Evolutionary conservation across 2,329 filamentous ascomycete species (phyloP).

Genomic region (Amesomyces nigricolor): DNA sequence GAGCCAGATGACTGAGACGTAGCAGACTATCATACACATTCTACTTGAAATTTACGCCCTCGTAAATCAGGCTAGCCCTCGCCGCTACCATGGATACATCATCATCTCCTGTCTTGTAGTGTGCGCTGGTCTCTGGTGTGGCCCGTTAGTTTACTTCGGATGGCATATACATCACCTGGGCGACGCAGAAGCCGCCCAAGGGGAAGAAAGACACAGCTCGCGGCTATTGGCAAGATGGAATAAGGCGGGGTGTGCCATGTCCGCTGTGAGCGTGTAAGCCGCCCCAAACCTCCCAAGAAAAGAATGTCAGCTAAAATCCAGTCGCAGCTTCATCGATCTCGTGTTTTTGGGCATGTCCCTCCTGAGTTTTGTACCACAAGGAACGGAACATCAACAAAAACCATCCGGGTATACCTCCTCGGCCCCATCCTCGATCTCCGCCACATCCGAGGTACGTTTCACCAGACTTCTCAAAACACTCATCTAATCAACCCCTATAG

Average conservation of each 20-base stretch:
- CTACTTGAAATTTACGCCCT: constrained; percentile 22
- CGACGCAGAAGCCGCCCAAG: neutral
- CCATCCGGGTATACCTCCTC: neutral
- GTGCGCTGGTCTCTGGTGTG: constrained; percentile 21
- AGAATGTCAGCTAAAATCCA: neutral
- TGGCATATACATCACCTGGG: constrained; percentile 7
- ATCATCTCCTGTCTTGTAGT: constrained; percentile 12
- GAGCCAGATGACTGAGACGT: neutral
- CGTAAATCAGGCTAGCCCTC: constrained; percentile 9
- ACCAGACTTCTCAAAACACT: neutral
- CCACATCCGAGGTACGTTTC: neutral
- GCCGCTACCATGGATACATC: constrained; percentile 16
- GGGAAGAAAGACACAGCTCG: neutral
- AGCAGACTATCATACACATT: constrained; percentile 21
- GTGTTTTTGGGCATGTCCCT: constrained; percentile 25
- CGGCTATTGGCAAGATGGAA: constrained; percentile 17
- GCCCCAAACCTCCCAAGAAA: neutral
- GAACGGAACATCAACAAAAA: neutral
- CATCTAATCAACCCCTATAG: neutral
- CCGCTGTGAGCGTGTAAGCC: constrained; percentile 20
- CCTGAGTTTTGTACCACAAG: neutral
- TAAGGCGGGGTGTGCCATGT: constrained; percentile 20
- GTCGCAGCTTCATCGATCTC: constrained; percentile 23
- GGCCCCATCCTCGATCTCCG: neutral
- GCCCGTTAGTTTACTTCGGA: constrained; percentile 20